Conservation (phyloP, 2,329 filamentous ascomycete genomes). For the Ascocoryne sarcoides region DNA sequence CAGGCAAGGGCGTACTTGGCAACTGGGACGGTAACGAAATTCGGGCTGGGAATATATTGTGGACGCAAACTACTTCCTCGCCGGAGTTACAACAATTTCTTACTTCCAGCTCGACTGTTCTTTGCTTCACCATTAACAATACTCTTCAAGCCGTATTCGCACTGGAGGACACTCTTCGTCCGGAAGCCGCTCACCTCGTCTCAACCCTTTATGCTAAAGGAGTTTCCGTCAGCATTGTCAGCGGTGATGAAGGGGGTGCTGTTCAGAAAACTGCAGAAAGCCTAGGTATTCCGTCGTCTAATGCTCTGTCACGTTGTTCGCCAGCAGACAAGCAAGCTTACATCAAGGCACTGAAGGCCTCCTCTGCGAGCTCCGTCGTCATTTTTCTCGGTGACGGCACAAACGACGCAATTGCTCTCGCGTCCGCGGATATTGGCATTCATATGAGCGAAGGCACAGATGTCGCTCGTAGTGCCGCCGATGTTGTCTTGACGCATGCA, state of each 20-base stretch:
- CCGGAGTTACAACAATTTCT: conserved; percentile 30
- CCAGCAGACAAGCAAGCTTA: conserved; percentile 28
- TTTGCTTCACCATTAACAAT: conserved; percentile 38
- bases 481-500: conserved; percentile 57
- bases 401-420: conserved; percentile 67
- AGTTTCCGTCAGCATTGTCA: conserved; percentile 40
- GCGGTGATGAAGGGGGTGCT: conserved; percentile 44
- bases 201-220: conserved; percentile 30
- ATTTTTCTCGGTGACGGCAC: conserved; percentile 72
- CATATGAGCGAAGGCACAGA: conserved; percentile 57
- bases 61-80: conserved; percentile 33
- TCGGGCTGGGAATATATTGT: conserved; percentile 42
- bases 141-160: conserved; percentile 35
- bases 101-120: conserved; percentile 33
- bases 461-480: conserved; percentile 57
- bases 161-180: conserved; percentile 38
- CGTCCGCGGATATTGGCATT: conserved; percentile 61
- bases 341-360: conserved; percentile 8
- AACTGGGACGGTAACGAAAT: conserved; percentile 25
- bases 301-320: conserved; percentile 28
- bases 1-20: conserved; percentile 40
- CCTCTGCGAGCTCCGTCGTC: conserved; percentile 29
- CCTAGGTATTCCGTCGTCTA: conserved; percentile 33
- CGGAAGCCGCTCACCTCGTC: conserved; percentile 33
- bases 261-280: conserved; percentile 34